Base-by-base conservation (phyloP, 495 filamentous ascomycete species). In the Pyrenula massariospora region DNA sequence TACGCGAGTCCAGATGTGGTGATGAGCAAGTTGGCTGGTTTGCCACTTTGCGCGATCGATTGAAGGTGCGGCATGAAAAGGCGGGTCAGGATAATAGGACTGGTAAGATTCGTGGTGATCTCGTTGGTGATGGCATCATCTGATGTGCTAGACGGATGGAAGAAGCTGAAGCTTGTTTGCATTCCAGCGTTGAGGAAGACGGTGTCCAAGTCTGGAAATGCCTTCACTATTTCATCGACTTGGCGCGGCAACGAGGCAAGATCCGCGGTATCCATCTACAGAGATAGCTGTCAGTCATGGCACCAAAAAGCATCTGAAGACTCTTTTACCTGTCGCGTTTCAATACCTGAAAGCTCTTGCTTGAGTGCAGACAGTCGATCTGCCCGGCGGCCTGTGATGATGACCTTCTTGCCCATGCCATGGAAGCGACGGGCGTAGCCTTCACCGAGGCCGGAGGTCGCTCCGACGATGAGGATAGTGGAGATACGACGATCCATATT, bases 201-300 rank as follows among this genome's bases (percentile, higher is more conserved):
- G 23, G 65, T 65, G 57, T 75, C 70, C 23, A 75, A 58, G 31
- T 55, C 48, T n/a, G 66, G 69, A 55, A 59, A 68, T 23, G 53
- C 58, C 10, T 58, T 57, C 12, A 67, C 50, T 50, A 74, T 56
- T 3, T 60, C 25, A 10, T 56, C 50, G 15, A 71, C 57, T 48
- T 63, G 61, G 47, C 56, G 2, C 10, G 62, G 57, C 20, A 73
- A 54, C 8, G 55, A 25, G 24, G 58, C n/a, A 11, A 71, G 47
- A 50, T 73, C 63, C 22, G 25, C 19, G 19, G 53, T 10, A 47
- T 59, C 57, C 31, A 53, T 54, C 49, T 48, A 55, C 10, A 24
- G 22, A 5, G 31, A 42, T 42, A 42, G 31, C 31, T 42, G 31
- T 15, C 31, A 42, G 31, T 48, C 11, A 20, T 22, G 19, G 20